Evolutionary conservation across 352 stramenopile species (phyloP).

Genomic region (Phytopythium chamaehyphon): DNA sequence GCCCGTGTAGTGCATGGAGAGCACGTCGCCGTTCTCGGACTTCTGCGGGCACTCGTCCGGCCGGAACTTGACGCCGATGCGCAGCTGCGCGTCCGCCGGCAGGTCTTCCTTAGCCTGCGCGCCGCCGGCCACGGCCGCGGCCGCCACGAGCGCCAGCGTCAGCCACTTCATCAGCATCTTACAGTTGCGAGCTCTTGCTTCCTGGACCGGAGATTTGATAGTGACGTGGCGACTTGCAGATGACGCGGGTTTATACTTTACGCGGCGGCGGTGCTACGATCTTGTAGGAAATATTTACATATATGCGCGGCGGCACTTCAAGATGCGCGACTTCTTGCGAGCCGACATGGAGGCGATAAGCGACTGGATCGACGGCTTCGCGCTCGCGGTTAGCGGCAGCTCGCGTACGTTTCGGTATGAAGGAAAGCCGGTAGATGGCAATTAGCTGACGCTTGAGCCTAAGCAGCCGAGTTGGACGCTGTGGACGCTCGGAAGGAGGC

Average conservation of each 20-base stretch:
- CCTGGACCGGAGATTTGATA: neutral
- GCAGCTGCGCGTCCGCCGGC: slow-evolving; percentile 55
- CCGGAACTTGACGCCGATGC: slow-evolving; percentile 77
- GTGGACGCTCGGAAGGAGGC: no score
- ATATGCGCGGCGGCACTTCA: no score
- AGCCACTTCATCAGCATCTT: slow-evolving; percentile 76
- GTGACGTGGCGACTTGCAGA: no score
- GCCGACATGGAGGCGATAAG: no score
- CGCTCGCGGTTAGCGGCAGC: neutral
- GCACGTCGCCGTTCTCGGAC: slow-evolving; percentile 78
- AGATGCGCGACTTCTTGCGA: no score
- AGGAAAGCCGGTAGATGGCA: no score
- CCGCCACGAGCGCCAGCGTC: slow-evolving; percentile 30
- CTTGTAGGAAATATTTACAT: no score
- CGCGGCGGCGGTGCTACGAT: neutral
- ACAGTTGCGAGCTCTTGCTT: neutral
- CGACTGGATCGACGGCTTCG: slow-evolving; percentile 2
- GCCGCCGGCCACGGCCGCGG: slow-evolving; percentile 19
- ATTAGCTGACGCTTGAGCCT: no score
- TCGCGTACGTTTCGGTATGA: neutral
- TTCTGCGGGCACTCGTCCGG: slow-evolving; percentile 66
- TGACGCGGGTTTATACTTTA: no score
- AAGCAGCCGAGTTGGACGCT: no score
- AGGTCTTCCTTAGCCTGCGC: slow-evolving; percentile 71
- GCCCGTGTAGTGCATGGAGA: slow-evolving; percentile 96